Conservation (phyloP, 495 filamentous ascomycete genomes). For the Hypoxylon subgilvum region DNA sequence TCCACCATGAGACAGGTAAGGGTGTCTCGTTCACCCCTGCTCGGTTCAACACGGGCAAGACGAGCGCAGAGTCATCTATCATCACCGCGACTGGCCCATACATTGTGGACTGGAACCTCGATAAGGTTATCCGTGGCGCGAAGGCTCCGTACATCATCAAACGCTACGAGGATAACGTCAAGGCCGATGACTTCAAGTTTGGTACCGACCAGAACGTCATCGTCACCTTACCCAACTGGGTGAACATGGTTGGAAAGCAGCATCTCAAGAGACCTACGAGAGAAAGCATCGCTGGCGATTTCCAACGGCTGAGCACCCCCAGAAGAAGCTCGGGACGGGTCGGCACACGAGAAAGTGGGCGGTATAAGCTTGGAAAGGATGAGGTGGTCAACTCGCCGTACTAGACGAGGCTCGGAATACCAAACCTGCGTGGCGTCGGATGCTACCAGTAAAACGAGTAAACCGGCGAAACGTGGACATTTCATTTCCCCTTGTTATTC, state of each 20-base stretch:
- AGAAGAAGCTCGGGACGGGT: conserved; percentile 54
- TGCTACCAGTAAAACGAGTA: no score
- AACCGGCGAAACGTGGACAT: no score
- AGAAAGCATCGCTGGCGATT: conserved; percentile 77
- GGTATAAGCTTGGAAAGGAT: conserved; percentile 68
- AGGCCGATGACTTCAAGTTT: conserved; percentile 98
- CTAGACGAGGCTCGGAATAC: conserved; percentile 43
- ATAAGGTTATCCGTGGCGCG: conserved; percentile 77
- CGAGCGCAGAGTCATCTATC: conserved; percentile 82
- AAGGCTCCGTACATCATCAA: conserved; percentile 95
- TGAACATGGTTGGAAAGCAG: conserved; percentile 91
- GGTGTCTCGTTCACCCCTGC: conserved; percentile 87
- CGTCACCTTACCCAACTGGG: conserved; percentile 93
- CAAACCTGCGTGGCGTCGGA: no score
- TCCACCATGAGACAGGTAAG: conserved; percentile 89
- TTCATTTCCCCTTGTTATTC: background rate
- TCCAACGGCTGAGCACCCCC: conserved; percentile 55
- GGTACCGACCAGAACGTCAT: conserved; percentile 97
- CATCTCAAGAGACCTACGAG: conserved; percentile 86
- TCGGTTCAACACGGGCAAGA: conserved; percentile 90
- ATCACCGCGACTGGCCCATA: conserved; percentile 97
- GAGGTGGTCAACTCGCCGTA: conserved; percentile 89
- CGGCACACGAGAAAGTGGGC: conserved; percentile 56
- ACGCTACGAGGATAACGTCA: conserved; percentile 91
- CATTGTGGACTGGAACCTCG: conserved; percentile 94